A percentile compares a stretch with the other conserved stretches of the same genome.
phyloP scores from a whole-genome alignment of 148 eudicot genomes.

The Tetragonia tetragonoides region DNA sequence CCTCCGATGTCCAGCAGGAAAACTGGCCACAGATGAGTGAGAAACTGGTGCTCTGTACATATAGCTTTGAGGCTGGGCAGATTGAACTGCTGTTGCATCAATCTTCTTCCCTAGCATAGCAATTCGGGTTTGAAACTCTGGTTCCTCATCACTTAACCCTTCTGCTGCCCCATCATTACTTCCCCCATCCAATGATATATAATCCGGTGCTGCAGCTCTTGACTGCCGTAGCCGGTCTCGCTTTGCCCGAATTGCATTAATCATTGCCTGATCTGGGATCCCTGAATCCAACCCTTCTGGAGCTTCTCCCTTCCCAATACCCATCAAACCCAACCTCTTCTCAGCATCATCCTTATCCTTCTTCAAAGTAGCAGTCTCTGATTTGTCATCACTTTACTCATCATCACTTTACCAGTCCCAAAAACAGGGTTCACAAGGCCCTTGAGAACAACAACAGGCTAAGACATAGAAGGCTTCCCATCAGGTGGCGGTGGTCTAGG shows the following conservation, averaged over 20 bases:
- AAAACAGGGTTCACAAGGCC: conserved; percentile 58
- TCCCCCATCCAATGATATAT: conserved; percentile 73
- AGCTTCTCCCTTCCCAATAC: conserved; percentile 32
- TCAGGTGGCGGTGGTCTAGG: conserved; percentile 29
- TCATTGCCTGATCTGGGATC: conserved; percentile 57
- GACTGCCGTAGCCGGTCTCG: conserved; percentile 69
- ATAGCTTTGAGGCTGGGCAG: conserved; percentile 40
- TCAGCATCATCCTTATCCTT: conserved; percentile 35
- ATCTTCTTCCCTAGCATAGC: conserved; percentile 61
- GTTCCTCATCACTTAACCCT: conserved; percentile 96
- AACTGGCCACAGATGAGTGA: conserved; percentile 34
- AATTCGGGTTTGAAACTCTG: conserved; percentile 78
- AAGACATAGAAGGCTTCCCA: conserved; percentile 29
- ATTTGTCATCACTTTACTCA: conserved; percentile 17
- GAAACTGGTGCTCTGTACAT: conserved; percentile 26
- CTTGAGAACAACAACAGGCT: conserved; percentile 69
- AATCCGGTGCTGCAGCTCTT: conserved; percentile 74
- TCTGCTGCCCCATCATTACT: conserved; percentile 92
- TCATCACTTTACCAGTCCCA: conserved; percentile 17
- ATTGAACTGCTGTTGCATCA: conserved; percentile 35
- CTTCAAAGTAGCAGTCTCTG: conserved; percentile 6
- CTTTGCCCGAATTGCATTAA: conserved; percentile 62
- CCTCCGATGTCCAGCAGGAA: conserved; percentile 47
- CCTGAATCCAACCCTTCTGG: conserved; percentile 9
- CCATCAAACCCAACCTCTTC: conserved; percentile 33